Base-by-base conservation (phyloP, 768 basidiomycete genomes). In the Myochromella boudieri region DNA sequence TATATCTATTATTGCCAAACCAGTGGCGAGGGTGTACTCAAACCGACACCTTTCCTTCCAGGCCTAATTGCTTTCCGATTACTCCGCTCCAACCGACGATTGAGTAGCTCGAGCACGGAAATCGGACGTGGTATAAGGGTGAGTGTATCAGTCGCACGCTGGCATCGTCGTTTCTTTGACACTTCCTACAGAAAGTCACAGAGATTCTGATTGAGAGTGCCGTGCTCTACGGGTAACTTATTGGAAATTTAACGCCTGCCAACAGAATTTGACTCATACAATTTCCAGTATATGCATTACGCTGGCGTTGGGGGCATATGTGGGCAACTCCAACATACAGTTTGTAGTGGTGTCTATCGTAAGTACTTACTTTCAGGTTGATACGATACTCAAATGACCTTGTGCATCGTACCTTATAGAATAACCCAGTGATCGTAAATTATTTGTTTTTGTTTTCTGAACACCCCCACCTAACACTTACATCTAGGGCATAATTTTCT, bases 141-240 rank as follows among this genome's bases (percentile, higher is more conserved):
- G 37, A 44, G 39, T 32, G 25, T 15, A n/a, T n/a, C n/a, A n/a
- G n/a, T n/a, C n/a, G n/a, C n/a, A n/a, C n/a, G n/a, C n/a, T n/a
- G n/a, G n/a, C n/a, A 15, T 37, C 18, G 27, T 37, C 31, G 10
- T 26, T 11, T 14, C 31, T 26, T 25, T 44, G 41, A 54, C 41
- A 31, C 3, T 11, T 11, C 18, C 26, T 29, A 22, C 20, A 56
- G 53, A 60, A 56, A 49, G 49, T 54, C 28, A 56, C 50, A 43
- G 58, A 61, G 44, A 57, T 58, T 37, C 37, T 60, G 18, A 48
- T 56, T 2, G 56, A 58, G 47, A 57, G 53, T 14, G 52, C 52
- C 10, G 47, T 53, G 6, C 44, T 59, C 15, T 57, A 59, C 33
- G 55, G 53, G 53, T 54, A 40, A 18, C 26, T 25, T 5, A 20